phyloP scores from a whole-genome alignment of 805 yeast species.

The Saccharomycopsis selenospora region DNA sequence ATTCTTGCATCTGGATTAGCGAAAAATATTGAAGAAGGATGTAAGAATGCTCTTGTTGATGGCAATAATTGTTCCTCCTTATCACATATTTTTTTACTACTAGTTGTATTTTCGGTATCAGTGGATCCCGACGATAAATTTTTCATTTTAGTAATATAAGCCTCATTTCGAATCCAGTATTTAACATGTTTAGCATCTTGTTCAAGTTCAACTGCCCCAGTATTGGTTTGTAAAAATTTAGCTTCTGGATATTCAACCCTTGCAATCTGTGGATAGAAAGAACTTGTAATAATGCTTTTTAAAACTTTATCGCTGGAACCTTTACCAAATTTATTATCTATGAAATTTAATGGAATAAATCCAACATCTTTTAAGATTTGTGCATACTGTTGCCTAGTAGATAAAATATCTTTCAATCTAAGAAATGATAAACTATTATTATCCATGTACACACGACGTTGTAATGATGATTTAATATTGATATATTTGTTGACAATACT shows the following conservation, averaged over 20 bases:
- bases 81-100: not conserved
- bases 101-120: not conserved
- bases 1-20: constrained; percentile 35
- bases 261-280: constrained; percentile 78
- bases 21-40: constrained; percentile 78
- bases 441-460: constrained; percentile 39
- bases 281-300: constrained; percentile 66
- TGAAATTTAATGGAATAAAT: constrained; percentile 54
- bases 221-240: constrained; percentile 56
- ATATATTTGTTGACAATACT: constrained; percentile 52
- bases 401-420: constrained; percentile 61
- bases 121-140: not conserved
- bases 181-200: constrained; percentile 70
- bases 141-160: constrained; percentile 32
- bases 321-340: constrained; percentile 34
- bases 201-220: constrained; percentile 82
- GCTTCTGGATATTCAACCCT: constrained; percentile 78
- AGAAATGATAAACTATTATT: constrained; percentile 56
- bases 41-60: constrained; percentile 68
- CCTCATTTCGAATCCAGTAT: constrained; percentile 65
- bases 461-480: constrained; percentile 23
- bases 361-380: constrained; percentile 73
- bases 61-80: constrained; percentile 34
- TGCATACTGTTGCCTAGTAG: constrained; percentile 63
- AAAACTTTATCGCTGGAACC: constrained; percentile 43